Evolutionary conservation across 2,329 filamentous ascomycete species (phyloP).

Genomic region (Fusarium protoensiforme): DNA sequence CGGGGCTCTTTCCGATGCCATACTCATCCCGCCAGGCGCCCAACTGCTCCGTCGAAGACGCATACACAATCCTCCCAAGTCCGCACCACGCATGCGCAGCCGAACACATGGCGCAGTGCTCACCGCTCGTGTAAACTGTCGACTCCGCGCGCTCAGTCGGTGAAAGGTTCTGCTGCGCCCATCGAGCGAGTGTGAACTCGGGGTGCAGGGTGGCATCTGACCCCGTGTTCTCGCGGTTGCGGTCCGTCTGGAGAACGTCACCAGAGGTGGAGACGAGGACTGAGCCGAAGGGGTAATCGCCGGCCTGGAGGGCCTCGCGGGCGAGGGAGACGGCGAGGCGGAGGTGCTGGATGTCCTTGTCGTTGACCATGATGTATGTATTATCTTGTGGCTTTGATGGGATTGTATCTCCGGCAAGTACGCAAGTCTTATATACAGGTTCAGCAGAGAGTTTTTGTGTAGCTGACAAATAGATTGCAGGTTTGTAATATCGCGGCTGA

Average conservation of each 20-base stretch:
- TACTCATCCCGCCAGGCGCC: slow-evolving; percentile 44
- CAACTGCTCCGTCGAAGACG: slow-evolving; percentile 45
- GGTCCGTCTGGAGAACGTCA: slow-evolving; percentile 45
- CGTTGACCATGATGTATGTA: slow-evolving; percentile 20
- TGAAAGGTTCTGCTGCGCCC: slow-evolving; percentile 49
- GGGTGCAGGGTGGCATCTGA: slow-evolving; percentile 47
- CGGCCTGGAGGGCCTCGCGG: slow-evolving; percentile 49
- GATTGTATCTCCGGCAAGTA: neutral
- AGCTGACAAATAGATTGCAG: neutral
- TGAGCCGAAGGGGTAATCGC: slow-evolving; percentile 51
- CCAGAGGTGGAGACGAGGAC: slow-evolving; percentile 46
- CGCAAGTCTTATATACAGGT: neutral
- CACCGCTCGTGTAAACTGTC: slow-evolving; percentile 51
- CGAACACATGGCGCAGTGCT: slow-evolving; percentile 53
- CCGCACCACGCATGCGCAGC: slow-evolving; percentile 50
- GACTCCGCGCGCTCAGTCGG: slow-evolving; percentile 53
- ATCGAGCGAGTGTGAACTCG: slow-evolving; percentile 50
- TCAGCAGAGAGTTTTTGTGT: neutral
- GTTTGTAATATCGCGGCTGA: neutral
- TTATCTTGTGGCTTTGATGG: too few species aligned
- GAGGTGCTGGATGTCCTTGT: slow-evolving; percentile 23
- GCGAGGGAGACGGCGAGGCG: slow-evolving; percentile 46
- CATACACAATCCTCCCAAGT: slow-evolving; percentile 50
- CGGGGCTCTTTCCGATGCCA: slow-evolving; percentile 24
- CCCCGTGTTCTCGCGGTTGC: slow-evolving; percentile 49